Conservation (phyloP, 1,139 yeast genomes). For the Saccharomyces hybrid region DNA sequence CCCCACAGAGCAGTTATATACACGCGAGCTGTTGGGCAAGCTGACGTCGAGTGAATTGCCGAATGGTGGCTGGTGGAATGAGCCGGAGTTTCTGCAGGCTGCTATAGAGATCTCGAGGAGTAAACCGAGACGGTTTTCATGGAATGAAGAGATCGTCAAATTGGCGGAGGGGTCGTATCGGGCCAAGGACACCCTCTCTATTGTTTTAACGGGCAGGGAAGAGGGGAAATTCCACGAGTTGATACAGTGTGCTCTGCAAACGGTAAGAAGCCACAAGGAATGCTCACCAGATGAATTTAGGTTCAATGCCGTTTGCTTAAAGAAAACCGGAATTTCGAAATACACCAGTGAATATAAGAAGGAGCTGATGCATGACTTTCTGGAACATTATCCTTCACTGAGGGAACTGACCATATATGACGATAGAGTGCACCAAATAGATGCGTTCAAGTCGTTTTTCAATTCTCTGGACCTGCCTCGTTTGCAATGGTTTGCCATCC, state of each 20-base stretch:
- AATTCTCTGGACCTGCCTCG: conserved; percentile 8
- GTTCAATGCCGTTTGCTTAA: conserved; percentile 37
- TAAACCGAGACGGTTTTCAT: conserved; percentile 12
- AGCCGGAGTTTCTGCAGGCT: conserved; percentile 30
- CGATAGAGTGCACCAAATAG: conserved; percentile 36
- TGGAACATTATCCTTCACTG: conserved; percentile 29
- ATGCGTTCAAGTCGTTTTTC: conserved; percentile 32
- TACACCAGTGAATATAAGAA: conserved; percentile 35
- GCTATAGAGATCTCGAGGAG: neutral
- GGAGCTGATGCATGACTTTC: conserved; percentile 32
- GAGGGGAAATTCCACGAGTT: conserved; percentile 27
- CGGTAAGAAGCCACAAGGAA: neutral
- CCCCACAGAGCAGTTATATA: conserved; percentile 37
- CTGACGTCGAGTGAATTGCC: conserved; percentile 17
- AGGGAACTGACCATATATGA: conserved; percentile 36
- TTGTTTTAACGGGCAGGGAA: conserved; percentile 40
- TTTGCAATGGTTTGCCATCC: conserved; percentile 18
- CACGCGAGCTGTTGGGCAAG: conserved; percentile 25
- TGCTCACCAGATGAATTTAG: conserved; percentile 14
- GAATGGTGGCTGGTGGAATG: conserved; percentile 44
- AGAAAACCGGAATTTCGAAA: conserved; percentile 25
- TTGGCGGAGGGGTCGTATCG: conserved; percentile 31
- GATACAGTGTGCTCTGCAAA: conserved; percentile 11
- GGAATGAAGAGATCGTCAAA: conserved; percentile 38
- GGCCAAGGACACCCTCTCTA: conserved; percentile 32